Evolutionary conservation across 352 stramenopile genomes (phyloP).

Genomic region (Halophytophthora polymorphica): DNA sequence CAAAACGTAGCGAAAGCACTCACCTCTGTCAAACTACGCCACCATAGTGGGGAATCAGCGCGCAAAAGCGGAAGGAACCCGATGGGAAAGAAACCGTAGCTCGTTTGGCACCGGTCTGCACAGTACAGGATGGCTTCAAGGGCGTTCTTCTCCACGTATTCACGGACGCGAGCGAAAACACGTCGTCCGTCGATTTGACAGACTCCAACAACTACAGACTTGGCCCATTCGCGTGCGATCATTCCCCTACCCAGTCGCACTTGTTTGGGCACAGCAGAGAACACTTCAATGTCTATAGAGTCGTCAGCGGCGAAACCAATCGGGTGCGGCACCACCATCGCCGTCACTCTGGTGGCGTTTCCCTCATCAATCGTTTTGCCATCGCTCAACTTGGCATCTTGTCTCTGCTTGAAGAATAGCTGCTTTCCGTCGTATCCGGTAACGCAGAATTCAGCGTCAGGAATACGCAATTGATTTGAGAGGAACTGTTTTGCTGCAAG

Average conservation of each 20-base stretch:
- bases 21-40: no score
- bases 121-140: slow-evolving; percentile 26
- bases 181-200: slow-evolving; percentile 7
- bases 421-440: slow-evolving; percentile 30
- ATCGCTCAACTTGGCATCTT: neutral
- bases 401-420: slow-evolving; percentile 38
- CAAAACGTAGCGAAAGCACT: no score
- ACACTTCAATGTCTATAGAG: neutral
- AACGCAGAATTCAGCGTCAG: slow-evolving; percentile 34
- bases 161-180: slow-evolving; percentile 20
- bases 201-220: slow-evolving; percentile 14
- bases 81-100: neutral
- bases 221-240: slow-evolving; percentile 11
- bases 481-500: neutral
- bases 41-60: slow-evolving; percentile 1
- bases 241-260: slow-evolving; percentile 4
- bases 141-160: slow-evolving; percentile 15
- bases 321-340: slow-evolving; percentile 8
- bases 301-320: neutral
- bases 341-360: neutral
- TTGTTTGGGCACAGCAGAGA: neutral
- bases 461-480: slow-evolving; percentile 6
- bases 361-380: neutral
- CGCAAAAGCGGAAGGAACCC: neutral
- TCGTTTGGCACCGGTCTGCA: neutral